Base-by-base conservation (phyloP, 1,284 basidiomycete genomes). In the Sporisorium exsertum region DNA sequence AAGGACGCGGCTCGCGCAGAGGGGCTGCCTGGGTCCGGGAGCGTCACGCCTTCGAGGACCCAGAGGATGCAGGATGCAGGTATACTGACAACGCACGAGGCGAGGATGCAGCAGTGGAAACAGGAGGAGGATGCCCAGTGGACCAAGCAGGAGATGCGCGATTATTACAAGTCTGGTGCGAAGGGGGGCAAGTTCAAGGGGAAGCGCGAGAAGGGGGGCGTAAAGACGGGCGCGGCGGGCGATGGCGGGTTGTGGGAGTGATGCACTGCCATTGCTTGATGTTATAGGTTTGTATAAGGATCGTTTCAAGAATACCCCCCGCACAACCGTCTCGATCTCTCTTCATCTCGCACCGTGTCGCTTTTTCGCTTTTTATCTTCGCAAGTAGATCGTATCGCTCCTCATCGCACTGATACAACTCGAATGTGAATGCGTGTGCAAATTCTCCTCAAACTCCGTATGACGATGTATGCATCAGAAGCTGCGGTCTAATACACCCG, bases 111-210 rank as follows among this genome's bases (percentile, higher is more conserved):
- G 57, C 79, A 81, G 68, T 83, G 81, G 81, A 57, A 72, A 43
- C 60, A 64, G 37, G 70, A 79, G 47, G 61, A 62, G 27, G 70
- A 78, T 13, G 54, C 63, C 2, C 59, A 68, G 35, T 78, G 52
- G 26, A 64, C 65, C 32, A 83, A 83, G 55, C 60, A 67, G 29
- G 79, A 83, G 58, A 78, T 82, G 77, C 42, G 81, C 13, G 79
- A 77, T 18, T 78, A 78, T 42, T 83, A 83, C 69, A 83, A 83
- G 68, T 51, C 56, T 5, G 80, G 78, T 29, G 64, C 69, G 8
- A 80, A 79, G 52, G 81, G 81, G 4, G 81, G 81, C 47, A 83
- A 83, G 62, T 71, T 80, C 29, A 83, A 78, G 49, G 80, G 80
- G 9, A 81, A 81, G 59, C 53, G 66, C 16, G 80, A 76, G 35